Evolutionary conservation across 208 protist genomes (phyloP), one percentile per base, ranked within the genome.

Genomic region (Histomonas meleagridis): DNA sequence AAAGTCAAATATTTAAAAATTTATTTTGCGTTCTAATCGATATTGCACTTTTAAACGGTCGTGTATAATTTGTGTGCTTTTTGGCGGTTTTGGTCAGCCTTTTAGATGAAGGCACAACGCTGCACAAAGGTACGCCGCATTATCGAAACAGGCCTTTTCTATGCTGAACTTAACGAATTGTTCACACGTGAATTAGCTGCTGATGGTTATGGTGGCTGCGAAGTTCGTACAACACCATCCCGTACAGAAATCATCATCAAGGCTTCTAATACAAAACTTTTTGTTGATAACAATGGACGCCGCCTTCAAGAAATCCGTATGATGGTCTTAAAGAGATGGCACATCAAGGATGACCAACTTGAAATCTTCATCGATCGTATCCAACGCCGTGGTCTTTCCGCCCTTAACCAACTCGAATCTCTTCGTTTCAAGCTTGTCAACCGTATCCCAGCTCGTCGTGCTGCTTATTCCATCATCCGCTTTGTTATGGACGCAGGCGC

Each of bases 91-190:
- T n/a, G n/a, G n/a, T n/a, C n/a, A n/a, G n/a, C 16, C 62, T 69
- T 69, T 79, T 79, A 49, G 10, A 79, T 79, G 70, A 79, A 79
- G 70, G 70, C 70, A 46, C n/a, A n/a, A n/a, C n/a, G n/a, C n/a
- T n/a, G n/a, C n/a, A n/a, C n/a, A n/a, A 79, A 79, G 40, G 70
- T 79, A 9, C 70, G 40, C 18, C 70, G 70, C 18, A 79, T 99
- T 95, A 96, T 99, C 81, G 96, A 96, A 93, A 98, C 99, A 93
- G 98, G 98, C 93, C 96, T 99, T 46, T 98, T 99, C 96, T 98
- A 98, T 95, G 98, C 98, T 92, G 98, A 99, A 95, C 96, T 99
- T 78, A 99, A 99, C 95, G 98, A 99, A 95, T 97, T 99, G 91
- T 95, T 99, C 69, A 98, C 97, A 92, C 95, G 97, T 93, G 98